Base-by-base conservation (phyloP, 129 eudicot genomes). In the Ambrosia artemisiifolia region DNA sequence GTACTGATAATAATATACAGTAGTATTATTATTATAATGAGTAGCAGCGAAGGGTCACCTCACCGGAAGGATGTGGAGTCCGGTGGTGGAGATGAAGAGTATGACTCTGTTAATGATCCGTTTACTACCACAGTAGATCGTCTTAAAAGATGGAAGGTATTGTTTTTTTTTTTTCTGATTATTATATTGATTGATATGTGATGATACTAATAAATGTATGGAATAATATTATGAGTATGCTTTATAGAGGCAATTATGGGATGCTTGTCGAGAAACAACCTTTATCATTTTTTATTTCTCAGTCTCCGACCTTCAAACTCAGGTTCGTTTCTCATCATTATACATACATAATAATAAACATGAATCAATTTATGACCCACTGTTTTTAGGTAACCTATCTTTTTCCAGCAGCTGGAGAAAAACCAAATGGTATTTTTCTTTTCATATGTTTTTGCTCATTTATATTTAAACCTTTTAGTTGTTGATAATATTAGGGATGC, bases 141-240 rank as follows among this genome's bases (percentile, higher is more conserved):
- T 3, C 86, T 93, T 57, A 86, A 65, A 34, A 60, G 96, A 67
- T 93, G 98, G 98, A 83, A 96, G 83, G 98, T 89, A 82, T 35
- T 17, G 84, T 63, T 61, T 42, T 38, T 17, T 18, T 32, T 7
- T 63, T 47, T 50, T 49, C 10, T 1, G 0, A 24, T 24, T 24
- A 24, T 24, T 24, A 24, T 24, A 24, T 24, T 24, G 28, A 24
- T 24, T 24, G 28, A 24, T 24, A 24, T 24, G 28, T 24, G 28
- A 24, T 24, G 28, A 24, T 24, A 24, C 28, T 24, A 24, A 24
- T 24, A 24, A 24, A 24, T 24, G 28, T 24, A 24, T 24, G 28
- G 28, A 24, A 24, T 24, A 24, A 24, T 24, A 24, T 0, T 24
- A n/a, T n/a, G n/a, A n/a, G n/a, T n/a, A n/a, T n/a, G n/a, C n/a